phyloP scores from a whole-genome alignment of 139 green algal genomes.

The Klebsormidium nitens region DNA sequence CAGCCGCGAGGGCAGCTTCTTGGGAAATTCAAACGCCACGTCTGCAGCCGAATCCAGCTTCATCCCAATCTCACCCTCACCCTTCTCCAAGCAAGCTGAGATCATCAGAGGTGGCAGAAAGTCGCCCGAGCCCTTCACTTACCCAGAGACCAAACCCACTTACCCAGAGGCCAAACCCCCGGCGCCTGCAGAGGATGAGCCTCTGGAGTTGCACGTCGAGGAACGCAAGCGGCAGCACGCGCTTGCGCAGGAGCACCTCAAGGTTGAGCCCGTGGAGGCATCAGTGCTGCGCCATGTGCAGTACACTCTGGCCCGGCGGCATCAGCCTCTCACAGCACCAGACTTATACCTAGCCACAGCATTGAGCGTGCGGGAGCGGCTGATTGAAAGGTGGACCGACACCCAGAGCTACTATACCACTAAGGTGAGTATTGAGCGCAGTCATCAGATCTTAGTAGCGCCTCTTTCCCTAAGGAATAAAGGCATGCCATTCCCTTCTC shows the following conservation, averaged over 20 bases:
- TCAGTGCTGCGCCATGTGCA: neutral
- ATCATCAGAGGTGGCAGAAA: too few relatives aligned
- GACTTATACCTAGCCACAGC: slow-evolving; percentile 39
- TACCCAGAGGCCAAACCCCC: too few relatives aligned
- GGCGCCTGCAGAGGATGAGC: too few relatives aligned
- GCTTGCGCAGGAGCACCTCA: neutral
- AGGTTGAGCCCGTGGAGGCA: neutral
- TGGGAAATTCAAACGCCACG: too few relatives aligned
- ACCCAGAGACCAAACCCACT: too few relatives aligned
- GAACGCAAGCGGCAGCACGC: too few relatives aligned
- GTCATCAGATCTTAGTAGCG: slow-evolving; percentile 10
- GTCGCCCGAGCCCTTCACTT: too few relatives aligned
- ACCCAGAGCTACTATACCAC: slow-evolving; percentile 33
- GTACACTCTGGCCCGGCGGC: slow-evolving; percentile 6
- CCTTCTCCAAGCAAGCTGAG: too few relatives aligned
- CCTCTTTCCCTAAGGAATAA: neutral
- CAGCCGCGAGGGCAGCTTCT: too few relatives aligned
- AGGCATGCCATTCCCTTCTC: neutral
- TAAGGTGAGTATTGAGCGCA: neutral
- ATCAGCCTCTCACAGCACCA: slow-evolving; percentile 5
- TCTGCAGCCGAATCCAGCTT: too few relatives aligned
- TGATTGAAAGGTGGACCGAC: slow-evolving; percentile 46
- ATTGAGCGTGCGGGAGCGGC: slow-evolving; percentile 32
- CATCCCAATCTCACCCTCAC: too few relatives aligned
- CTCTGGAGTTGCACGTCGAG: too few relatives aligned